Base-by-base conservation (phyloP, 495 filamentous ascomycete species). In the Xylaria nigripes region DNA sequence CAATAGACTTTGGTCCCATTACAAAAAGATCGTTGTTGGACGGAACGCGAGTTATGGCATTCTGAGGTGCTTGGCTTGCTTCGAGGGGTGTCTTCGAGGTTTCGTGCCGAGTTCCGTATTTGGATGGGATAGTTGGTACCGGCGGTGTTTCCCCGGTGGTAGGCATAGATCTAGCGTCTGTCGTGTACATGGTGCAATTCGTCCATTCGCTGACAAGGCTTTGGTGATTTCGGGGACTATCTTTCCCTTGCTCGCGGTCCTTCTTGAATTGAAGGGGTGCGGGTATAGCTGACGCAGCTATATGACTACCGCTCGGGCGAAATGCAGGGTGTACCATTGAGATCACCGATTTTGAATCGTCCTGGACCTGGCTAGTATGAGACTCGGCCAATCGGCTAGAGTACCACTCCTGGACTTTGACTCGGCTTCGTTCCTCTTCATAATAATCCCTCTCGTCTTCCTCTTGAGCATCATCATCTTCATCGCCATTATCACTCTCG, bases 241-340 rank as follows among this genome's bases (percentile, higher is more conserved):
- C 3, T 16, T 24, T 5, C 5, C 22, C 18, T 6, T 51, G 18
- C 6, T 22, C 16, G 19, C 46, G 45, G 21, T 61, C 34, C 18
- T 44, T 58, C 10, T 25, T 50, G 19, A 60, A 3, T 0, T 46
- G 22, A 22, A 66, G 64, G 13, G 59, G 61, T 6, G 27, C n/a
- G 8, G 61, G 64, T 2, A 51, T 12, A 43, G 61, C 61, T 18
- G 64, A 66, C 23, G 15, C 1, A 16, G 58, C 56, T 15, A 50
- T 54, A 32, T 41, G 42, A 8, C 16, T 6, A n/a, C 34, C 16
- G 1, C 27, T 16, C 10, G 54, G 56, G n/a, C 51, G 64, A n/a
- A 66, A 66, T 0, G 64, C 64, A 27, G 64, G 64, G n/a, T 66
- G 64, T 0, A 61, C 51, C 59, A 40, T 56, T 1, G 64, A 61